These are phyloP conservation scores for Sordariomycetes sp. DNA, from an alignment of 2,329 filamentous ascomycete genomes.

Conservation along the genomic window DNA sequence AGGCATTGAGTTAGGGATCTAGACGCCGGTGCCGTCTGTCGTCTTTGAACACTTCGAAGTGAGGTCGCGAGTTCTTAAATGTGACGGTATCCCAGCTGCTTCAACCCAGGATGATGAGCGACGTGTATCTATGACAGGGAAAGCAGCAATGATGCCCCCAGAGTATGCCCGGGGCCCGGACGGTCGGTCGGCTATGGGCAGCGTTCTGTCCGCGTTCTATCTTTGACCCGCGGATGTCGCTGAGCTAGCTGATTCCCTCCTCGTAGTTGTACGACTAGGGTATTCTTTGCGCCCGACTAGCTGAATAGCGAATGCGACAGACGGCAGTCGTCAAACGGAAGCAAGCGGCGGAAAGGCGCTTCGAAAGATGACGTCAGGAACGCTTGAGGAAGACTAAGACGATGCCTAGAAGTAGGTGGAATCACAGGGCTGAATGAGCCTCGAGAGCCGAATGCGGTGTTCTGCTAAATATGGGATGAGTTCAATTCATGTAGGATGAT, in stretches of 20 bases:
- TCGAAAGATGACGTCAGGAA: not conserved
- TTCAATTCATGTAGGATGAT: not conserved
- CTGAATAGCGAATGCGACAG: not conserved
- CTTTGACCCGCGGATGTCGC: not conserved
- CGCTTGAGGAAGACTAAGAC: not conserved
- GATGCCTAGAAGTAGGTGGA: not conserved
- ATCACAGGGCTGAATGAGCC: not conserved
- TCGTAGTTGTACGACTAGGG: not conserved
- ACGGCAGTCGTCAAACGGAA: not conserved
- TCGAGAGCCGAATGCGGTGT: not conserved
- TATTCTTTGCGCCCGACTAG: not conserved
- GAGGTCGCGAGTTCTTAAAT: not conserved
- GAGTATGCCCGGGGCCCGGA: not conserved
- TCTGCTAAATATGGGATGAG: not conserved
- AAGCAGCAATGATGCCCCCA: not conserved
- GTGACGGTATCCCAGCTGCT: not conserved
- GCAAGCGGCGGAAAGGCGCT: not conserved
- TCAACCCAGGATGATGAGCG: not conserved
- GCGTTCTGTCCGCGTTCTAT: not conserved
- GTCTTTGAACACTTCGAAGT: not conserved
- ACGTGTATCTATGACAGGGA: not conserved
- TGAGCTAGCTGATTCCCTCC: not conserved
- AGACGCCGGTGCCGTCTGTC: not conserved
- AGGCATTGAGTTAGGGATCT: constrained; percentile 33
- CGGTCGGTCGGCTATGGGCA: not conserved